Percentiles rank a stretch among this genome's conserved stretches.
These are phyloP conservation scores for Naganishia sp. DNA, from an alignment of 1,284 basidiomycete genomes.

Conservation along the genomic window DNA sequence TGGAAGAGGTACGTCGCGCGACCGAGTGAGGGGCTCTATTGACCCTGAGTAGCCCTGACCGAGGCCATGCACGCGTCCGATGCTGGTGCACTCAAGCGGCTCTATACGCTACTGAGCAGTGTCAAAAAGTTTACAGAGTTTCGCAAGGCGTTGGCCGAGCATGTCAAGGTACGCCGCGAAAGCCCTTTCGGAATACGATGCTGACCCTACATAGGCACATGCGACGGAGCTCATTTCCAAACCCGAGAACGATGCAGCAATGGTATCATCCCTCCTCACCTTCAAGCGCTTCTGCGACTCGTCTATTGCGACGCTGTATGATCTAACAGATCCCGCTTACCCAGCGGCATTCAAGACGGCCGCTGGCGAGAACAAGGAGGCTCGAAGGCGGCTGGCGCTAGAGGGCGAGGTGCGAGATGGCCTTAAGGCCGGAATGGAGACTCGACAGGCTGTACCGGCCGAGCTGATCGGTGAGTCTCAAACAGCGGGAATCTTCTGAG, in stretches of 20 bases:
- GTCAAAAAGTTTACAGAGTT: conserved; percentile 63
- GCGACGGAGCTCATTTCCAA: conserved; percentile 45
- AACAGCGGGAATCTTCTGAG: conserved; percentile 4
- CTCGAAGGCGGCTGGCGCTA: conserved; percentile 33
- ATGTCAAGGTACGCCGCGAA: conserved; percentile 53
- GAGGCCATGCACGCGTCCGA: conserved; percentile 62
- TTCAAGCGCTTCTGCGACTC: conserved; percentile 68
- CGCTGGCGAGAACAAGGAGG: conserved; percentile 26
- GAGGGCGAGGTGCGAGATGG: conserved; percentile 62
- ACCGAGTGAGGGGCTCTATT: background rate
- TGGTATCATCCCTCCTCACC: conserved; percentile 73
- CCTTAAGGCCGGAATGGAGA: conserved; percentile 78
- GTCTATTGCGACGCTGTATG: conserved; percentile 60
- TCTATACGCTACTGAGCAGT: conserved; percentile 68
- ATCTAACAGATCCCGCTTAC: conserved; percentile 36
- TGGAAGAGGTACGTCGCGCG: conserved; percentile 7
- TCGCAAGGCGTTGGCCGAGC: conserved; percentile 64
- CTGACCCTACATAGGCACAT: conserved; percentile 50
- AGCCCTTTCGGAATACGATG: conserved; percentile 63
- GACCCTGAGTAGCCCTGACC: conserved; percentile 58
- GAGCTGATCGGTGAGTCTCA: conserved; percentile 70
- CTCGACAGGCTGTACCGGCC: conserved; percentile 80
- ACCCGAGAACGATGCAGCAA: conserved; percentile 64
- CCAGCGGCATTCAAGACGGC: conserved; percentile 21
- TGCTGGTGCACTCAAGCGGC: conserved; percentile 58